phyloP scores from a whole-genome alignment of 2,329 filamentous ascomycete genomes.

The Huntiella bhutanensis region DNA sequence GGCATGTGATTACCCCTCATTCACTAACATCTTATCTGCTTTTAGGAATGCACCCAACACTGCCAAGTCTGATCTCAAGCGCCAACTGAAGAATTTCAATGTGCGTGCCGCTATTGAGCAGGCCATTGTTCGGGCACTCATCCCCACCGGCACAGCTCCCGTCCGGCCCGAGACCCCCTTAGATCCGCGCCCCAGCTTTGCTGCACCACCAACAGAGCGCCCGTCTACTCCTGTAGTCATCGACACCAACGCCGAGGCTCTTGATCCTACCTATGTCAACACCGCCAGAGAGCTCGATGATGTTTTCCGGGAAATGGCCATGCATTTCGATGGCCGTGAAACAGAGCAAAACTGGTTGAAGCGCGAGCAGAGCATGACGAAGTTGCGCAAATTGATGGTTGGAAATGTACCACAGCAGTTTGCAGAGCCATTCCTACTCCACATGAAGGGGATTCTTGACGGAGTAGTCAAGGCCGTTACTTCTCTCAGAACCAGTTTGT shows the following conservation, averaged over 20 bases:
- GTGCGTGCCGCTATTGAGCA: conserved; percentile 73
- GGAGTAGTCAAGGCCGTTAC: conserved; percentile 72
- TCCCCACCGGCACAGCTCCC: conserved; percentile 25
- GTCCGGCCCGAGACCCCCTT: conserved; percentile 23
- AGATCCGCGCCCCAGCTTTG: conserved; percentile 22
- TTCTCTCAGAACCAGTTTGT: conserved; percentile 76
- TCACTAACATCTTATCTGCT: background rate
- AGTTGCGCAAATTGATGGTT: conserved; percentile 57
- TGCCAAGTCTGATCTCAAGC: conserved; percentile 77
- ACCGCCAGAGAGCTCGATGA: conserved; percentile 79
- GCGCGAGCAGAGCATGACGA: conserved; percentile 62
- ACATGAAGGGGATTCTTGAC: conserved; percentile 59
- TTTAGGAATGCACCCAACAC: conserved; percentile 53
- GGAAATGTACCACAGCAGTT: conserved; percentile 73
- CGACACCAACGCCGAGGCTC: conserved; percentile 45
- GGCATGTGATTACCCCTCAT: background rate
- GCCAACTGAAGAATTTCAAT: conserved; percentile 64
- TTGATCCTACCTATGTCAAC: conserved; percentile 70
- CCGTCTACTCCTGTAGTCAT: conserved; percentile 38
- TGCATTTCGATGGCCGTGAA: conserved; percentile 71
- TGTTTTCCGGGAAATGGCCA: conserved; percentile 61
- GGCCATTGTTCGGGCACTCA: conserved; percentile 59
- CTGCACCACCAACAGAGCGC: conserved; percentile 25
- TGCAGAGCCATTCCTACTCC: conserved; percentile 46
- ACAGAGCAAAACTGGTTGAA: conserved; percentile 81